Evolutionary conservation across 1,139 yeast genomes (phyloP).

Genomic region (Lodderomyces theae): DNA sequence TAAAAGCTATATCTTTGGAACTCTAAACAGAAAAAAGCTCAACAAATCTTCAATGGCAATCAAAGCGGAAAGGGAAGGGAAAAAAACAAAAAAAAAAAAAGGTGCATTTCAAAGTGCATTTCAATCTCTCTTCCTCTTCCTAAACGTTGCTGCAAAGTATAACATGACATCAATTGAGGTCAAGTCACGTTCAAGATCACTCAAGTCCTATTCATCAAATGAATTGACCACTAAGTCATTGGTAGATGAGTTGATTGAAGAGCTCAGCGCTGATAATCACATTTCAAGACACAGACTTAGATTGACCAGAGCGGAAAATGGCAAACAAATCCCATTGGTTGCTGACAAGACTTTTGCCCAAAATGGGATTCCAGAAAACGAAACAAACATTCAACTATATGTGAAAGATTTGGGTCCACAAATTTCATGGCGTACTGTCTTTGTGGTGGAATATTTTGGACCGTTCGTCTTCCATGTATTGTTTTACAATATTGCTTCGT

Average conservation of each 20-base stretch:
- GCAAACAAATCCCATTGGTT: slow-evolving; percentile 35
- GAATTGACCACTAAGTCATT: slow-evolving; percentile 30
- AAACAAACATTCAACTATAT: slow-evolving; percentile 35
- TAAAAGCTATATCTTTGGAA: too few species aligned
- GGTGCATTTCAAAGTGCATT: too few species aligned
- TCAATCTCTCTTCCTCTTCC: background rate
- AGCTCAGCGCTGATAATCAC: slow-evolving; percentile 39
- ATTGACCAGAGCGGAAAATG: slow-evolving; percentile 30
- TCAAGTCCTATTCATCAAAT: slow-evolving; percentile 40
- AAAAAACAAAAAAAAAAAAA: too few species aligned
- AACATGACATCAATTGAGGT: slow-evolving; percentile 37
- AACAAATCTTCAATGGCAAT: too few species aligned
- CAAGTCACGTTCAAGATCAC: slow-evolving; percentile 50
- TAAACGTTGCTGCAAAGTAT: background rate
- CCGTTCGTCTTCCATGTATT: slow-evolving; percentile 80
- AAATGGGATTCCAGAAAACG: slow-evolving; percentile 28
- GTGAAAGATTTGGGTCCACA: slow-evolving; percentile 94
- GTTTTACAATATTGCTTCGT: slow-evolving; percentile 45
- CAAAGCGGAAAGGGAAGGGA: too few species aligned
- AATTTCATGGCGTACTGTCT: slow-evolving; percentile 87
- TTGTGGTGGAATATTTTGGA: slow-evolving; percentile 81
- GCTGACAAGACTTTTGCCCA: slow-evolving; percentile 28
- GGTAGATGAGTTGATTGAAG: slow-evolving; percentile 31
- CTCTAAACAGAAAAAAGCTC: too few species aligned
- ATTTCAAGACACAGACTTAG: slow-evolving; percentile 40